A percentile compares a stretch with the other conserved stretches of the same genome.
These are phyloP conservation scores for Daldinia childiae DNA, from an alignment of 495 filamentous ascomycete genomes.

Conservation along the genomic window DNA sequence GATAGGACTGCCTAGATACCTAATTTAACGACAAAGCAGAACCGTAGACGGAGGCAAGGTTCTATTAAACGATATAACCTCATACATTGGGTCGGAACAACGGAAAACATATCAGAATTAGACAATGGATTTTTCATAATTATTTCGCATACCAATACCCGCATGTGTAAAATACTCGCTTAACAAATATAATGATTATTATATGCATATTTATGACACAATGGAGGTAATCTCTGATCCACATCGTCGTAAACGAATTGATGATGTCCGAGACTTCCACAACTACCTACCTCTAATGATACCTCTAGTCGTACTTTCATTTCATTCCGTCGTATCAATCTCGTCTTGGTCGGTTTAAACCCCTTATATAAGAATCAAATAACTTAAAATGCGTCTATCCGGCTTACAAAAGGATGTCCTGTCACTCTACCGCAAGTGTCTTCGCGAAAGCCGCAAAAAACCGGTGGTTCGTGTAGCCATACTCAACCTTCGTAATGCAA, in stretches of 20 bases:
- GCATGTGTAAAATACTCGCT: neutral
- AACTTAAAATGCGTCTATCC: conserved; percentile 68
- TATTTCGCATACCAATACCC: no score
- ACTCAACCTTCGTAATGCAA: neutral
- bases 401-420: conserved; percentile 93
- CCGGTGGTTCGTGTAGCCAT: conserved; percentile 66
- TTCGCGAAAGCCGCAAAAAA: conserved; percentile 83
- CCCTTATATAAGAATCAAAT: neutral
- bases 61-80: no score
- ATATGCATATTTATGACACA: conserved; percentile 6
- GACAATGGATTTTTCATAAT: no score
- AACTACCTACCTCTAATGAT: no score
- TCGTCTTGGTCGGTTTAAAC: no score
- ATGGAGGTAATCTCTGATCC: neutral
- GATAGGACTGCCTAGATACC: conserved; percentile 1
- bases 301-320: no score
- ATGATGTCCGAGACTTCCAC: conserved; percentile 4
- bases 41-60: neutral
- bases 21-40: neutral
- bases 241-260: neutral
- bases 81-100: no score
- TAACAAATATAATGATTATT: neutral
- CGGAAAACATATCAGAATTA: no score
- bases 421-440: conserved; percentile 83
- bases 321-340: neutral